A percentile compares a stretch with the other conserved stretches of the same genome.
Evolutionary conservation across 257 asterid species (phyloP).

Genomic region (Ophiorrhiza pumila): DNA sequence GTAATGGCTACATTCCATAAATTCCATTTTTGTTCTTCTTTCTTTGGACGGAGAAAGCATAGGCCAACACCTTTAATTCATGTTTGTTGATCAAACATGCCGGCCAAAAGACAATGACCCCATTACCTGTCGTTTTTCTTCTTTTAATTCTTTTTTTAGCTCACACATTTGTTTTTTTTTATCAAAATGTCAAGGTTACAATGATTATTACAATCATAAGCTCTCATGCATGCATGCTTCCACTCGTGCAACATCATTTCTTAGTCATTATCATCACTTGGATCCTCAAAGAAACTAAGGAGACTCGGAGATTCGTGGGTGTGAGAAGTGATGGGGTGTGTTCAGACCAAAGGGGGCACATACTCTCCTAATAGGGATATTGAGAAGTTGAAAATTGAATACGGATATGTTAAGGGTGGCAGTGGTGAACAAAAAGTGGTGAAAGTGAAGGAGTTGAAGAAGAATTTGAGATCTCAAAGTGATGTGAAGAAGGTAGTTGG

Average conservation of each 20-base stretch:
- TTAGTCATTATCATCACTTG: constrained; percentile 1
- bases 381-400: constrained; percentile 36
- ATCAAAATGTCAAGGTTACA: constrained; percentile 6
- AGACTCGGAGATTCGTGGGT: constrained; percentile 30
- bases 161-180: background rate
- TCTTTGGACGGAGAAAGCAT: constrained; percentile 19
- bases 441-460: constrained; percentile 6
- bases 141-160: background rate
- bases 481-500: constrained; percentile 23
- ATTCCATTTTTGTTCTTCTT: constrained; percentile 1
- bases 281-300: constrained; percentile 12
- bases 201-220: background rate
- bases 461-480: background rate
- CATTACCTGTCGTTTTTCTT: background rate
- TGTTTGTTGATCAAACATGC: background rate
- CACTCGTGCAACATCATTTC: background rate
- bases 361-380: constrained; percentile 19
- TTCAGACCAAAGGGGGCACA: constrained; percentile 31
- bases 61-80: constrained; percentile 4
- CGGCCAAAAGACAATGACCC: constrained; percentile 25
- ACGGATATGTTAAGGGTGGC: constrained; percentile 31
- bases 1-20: constrained; percentile 14
- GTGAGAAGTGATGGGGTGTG: constrained; percentile 59
- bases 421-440: constrained; percentile 10
- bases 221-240: constrained; percentile 5